These are phyloP conservation scores for Penicillium flavigenum DNA, from an alignment of 495 filamentous ascomycete species.

Conservation along the genomic window DNA sequence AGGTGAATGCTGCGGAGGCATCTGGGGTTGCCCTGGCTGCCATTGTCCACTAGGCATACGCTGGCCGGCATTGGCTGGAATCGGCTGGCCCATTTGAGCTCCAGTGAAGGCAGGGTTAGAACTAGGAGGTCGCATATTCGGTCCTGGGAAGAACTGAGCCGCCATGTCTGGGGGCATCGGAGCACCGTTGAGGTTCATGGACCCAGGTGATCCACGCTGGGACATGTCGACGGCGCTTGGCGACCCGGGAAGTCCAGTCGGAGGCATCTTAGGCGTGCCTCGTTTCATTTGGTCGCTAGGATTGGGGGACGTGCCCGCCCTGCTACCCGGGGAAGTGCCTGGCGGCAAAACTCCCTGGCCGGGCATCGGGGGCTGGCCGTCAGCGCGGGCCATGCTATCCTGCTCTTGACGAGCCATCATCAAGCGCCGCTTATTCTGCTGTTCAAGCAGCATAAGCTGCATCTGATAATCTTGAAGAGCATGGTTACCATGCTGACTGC, in stretches of 20 bases:
- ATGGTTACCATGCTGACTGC: slow-evolving; percentile 71
- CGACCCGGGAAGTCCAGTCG: slow-evolving; percentile 70
- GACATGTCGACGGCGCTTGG: slow-evolving; percentile 77
- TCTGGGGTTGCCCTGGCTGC: slow-evolving; percentile 61
- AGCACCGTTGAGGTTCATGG: slow-evolving; percentile 69
- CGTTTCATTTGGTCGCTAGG: slow-evolving; percentile 87
- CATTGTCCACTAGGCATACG: slow-evolving; percentile 51
- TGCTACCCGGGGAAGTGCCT: slow-evolving; percentile 78
- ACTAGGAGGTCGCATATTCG: slow-evolving; percentile 84
- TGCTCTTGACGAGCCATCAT: slow-evolving; percentile 98
- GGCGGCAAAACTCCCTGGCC: slow-evolving; percentile 56
- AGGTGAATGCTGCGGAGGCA: slow-evolving; percentile 58
- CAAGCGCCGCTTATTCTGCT: slow-evolving; percentile 96
- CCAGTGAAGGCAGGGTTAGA: slow-evolving; percentile 76
- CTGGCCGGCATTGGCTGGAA: slow-evolving; percentile 48
- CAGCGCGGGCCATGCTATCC: slow-evolving; percentile 66
- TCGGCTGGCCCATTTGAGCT: slow-evolving; percentile 61
- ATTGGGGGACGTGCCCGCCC: slow-evolving; percentile 83
- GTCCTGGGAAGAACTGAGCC: slow-evolving; percentile 56
- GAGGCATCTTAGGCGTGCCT: slow-evolving; percentile 82
- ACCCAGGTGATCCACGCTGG: slow-evolving; percentile 79
- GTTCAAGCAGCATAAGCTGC: slow-evolving; percentile 97
- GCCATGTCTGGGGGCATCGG: slow-evolving; percentile 69
- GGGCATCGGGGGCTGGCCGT: slow-evolving; percentile 58
- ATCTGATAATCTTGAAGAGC: slow-evolving; percentile 98